Evolutionary conservation across 257 asterid species (phyloP).

Genomic region (Lithospermum erythrorhizon): DNA sequence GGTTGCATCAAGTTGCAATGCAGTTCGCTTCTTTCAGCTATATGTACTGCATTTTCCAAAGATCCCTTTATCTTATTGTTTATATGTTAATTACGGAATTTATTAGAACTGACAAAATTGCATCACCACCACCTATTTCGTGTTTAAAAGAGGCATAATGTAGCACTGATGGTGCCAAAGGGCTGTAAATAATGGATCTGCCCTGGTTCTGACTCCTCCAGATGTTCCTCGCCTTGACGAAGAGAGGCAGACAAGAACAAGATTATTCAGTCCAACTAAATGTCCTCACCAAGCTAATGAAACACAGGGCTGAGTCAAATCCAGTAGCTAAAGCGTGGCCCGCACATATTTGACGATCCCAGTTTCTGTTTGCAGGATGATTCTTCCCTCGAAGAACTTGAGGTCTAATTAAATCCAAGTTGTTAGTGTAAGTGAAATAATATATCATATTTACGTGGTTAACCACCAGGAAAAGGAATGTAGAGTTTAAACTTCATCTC

Average conservation of each 20-base stretch:
- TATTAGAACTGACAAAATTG: neutral
- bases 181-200: conserved; percentile 61
- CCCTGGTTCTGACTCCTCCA: conserved; percentile 46
- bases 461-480: neutral
- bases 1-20: conserved; percentile 57
- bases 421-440: conserved; percentile 24
- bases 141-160: conserved; percentile 46
- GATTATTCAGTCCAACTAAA: neutral
- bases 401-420: conserved; percentile 38
- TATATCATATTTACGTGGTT: neutral
- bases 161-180: conserved; percentile 47
- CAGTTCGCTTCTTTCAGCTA: conserved; percentile 56
- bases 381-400: conserved; percentile 45
- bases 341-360: neutral
- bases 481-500: too few species aligned
- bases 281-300: neutral
- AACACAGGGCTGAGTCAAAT: too few species aligned
- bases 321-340: too few species aligned
- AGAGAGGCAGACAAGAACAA: conserved; percentile 56
- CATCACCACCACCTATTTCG: conserved; percentile 6
- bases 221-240: conserved; percentile 49
- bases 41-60: conserved; percentile 25
- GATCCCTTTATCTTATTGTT: conserved; percentile 1
- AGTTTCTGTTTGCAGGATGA: conserved; percentile 33
- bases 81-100: neutral